Evolutionary conservation across 257 asterid species (phyloP), one percentile per base, ranked within the genome.

Genomic region (Paraleonurus japonicus): DNA sequence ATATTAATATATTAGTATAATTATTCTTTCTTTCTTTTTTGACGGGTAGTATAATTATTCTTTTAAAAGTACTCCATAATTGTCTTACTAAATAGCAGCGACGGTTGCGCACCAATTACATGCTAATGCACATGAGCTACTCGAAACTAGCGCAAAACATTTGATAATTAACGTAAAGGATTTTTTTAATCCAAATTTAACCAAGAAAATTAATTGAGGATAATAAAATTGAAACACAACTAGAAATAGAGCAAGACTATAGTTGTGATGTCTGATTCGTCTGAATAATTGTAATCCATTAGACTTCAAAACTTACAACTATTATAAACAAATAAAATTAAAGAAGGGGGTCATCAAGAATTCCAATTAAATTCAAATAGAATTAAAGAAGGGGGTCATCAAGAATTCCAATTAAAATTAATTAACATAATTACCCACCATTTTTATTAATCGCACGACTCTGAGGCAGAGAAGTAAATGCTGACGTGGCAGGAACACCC

Each of bases 401-500:
- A 67, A 32, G 5, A 63, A 37, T 54, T 73, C 33, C 23, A 61
- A 64, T 35, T 1, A 61, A 62, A 71, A 12, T 32, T 10, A 64
- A 60, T 20, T 8, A 71, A 48, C 37, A 32, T 2, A 67, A 59
- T 65, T 61, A 72, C 72, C 77, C 76, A 67, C 61, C 47, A 53
- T 15, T 75, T 58, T 39, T 60, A 16, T 16, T 61, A 15, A 24
- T 75, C 23, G 63, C 82, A 50, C 60, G 71, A 50, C 41, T 20
- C 7, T 41, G 19, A 32, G 68, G 10, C 59, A 23, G 55, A 22
- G 70, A 71, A 20, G 76, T 48, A 5, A 74, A 61, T 2, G 70
- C 69, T 9, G 70, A 50, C 66, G 79, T 15, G 68, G 89, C 66
- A 60, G 74, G 22, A 2, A 55, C 20, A 9, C 26, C 48, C 0